These are phyloP conservation scores for Diaporthe sp. DNA, from an alignment of 2,329 filamentous ascomycete species.

Conservation along the genomic window DNA sequence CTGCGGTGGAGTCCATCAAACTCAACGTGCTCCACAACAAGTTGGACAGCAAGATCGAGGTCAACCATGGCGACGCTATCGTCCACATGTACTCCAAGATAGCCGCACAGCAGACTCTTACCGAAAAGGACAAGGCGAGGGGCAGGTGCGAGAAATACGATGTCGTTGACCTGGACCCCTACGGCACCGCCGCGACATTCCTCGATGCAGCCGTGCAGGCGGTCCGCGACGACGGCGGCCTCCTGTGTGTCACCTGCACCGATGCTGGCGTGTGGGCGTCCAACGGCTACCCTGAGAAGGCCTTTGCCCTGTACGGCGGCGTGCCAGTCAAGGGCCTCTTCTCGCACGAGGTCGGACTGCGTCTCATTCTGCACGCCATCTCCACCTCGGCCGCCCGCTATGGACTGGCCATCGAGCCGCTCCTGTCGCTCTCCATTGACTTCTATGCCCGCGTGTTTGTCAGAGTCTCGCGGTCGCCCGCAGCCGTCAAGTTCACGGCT, in stretches of 20 bases:
- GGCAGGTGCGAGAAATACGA: conserved; percentile 75
- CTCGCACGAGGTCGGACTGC: conserved; percentile 90
- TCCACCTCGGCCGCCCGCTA: conserved; percentile 86
- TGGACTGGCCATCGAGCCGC: conserved; percentile 88
- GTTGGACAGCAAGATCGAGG: conserved; percentile 77
- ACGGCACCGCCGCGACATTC: conserved; percentile 93
- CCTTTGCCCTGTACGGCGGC: conserved; percentile 93
- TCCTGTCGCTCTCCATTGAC: conserved; percentile 94
- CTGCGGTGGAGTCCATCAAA: conserved; percentile 84
- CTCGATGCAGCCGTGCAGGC: conserved; percentile 91
- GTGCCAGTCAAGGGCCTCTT: conserved; percentile 86
- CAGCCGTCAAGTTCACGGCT: conserved; percentile 89
- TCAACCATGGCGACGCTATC: conserved; percentile 86
- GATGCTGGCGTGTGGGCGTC: conserved; percentile 97
- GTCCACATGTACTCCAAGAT: conserved; percentile 89
- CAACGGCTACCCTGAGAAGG: conserved; percentile 93
- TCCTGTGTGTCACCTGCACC: conserved; percentile 96
- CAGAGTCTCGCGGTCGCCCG: conserved; percentile 82
- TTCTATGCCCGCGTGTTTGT: conserved; percentile 95
- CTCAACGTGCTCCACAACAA: conserved; percentile 89
- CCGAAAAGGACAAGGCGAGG: conserved; percentile 54
- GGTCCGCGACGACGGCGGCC: conserved; percentile 84
- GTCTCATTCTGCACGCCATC: conserved; percentile 87
- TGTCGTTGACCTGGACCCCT: conserved; percentile 96
- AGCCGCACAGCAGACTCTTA: conserved; percentile 65